Evolutionary conservation across 495 filamentous ascomycete genomes (phyloP).

Genomic region (Lophium mytilinum): DNA sequence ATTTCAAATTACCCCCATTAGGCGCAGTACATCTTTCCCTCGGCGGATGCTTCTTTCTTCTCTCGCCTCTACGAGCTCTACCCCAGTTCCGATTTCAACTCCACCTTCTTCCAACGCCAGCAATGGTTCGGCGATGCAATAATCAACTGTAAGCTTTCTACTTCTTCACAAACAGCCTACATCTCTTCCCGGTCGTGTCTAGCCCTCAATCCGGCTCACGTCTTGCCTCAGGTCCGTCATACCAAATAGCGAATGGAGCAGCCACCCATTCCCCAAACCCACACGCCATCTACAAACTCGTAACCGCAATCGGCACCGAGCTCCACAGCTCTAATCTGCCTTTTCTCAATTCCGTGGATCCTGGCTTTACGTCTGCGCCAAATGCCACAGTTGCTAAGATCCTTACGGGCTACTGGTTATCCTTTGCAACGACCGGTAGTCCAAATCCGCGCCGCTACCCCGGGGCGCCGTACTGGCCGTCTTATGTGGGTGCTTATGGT

Average conservation of each 20-base stretch:
- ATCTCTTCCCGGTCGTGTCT: background rate
- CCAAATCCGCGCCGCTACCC: background rate
- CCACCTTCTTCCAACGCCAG: conserved; percentile 17
- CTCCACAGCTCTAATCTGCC: background rate
- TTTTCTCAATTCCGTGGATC: background rate
- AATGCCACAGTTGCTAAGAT: background rate
- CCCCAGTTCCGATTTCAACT: conserved; percentile 6
- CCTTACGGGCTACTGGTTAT: background rate
- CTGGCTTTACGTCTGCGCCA: background rate
- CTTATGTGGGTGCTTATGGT: background rate
- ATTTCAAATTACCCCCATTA: background rate
- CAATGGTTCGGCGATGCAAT: conserved; percentile 12
- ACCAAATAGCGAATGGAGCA: background rate
- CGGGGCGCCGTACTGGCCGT: background rate
- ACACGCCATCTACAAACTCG: background rate
- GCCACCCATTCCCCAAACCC: background rate
- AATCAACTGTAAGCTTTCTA: background rate
- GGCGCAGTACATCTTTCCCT: conserved; percentile 1
- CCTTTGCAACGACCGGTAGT: background rate
- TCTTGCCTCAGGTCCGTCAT: background rate
- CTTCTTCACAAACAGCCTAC: background rate
- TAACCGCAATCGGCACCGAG: background rate
- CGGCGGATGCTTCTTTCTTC: conserved; percentile 2
- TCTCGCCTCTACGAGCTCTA: conserved; percentile 8
- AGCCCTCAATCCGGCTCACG: background rate